Base-by-base conservation (phyloP, 139 green algal species). In the Tetraselmis striata region DNA sequence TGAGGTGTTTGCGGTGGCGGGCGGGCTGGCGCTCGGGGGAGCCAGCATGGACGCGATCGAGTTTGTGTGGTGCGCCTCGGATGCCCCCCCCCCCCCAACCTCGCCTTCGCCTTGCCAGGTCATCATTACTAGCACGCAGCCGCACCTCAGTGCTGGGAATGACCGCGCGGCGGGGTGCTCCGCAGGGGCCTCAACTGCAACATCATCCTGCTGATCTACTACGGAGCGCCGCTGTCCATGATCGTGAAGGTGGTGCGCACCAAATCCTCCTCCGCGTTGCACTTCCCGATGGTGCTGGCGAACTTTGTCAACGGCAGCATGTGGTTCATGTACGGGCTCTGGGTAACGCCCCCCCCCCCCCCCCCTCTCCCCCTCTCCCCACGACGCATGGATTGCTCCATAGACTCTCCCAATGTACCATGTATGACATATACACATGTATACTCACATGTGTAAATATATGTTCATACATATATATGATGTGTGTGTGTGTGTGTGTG, bases 251-350 rank as follows among this genome's bases (percentile, higher is more conserved):
- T 77, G 11, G 28, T 84, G 5, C 27, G 32, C 29, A 29, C 32
- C 59, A 45, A 77, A 31, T 81, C 28, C 1, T 84, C 81, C 25
- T 77, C 78, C n/a, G 77, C 79, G 30, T 83, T 86, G 30, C 79
- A 82, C 31, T 26, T 80, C 28, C 75, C 77, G n/a, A 32, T 86
- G 74, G 32, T 32, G 24, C 25, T 79, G 27, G 82, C 82, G 67
- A 79, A 78, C 31, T 58, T 83, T 5, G 26, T 83, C 78, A 81
- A 59, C 67, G 59, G 29, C 1, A 29, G 24, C 31, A 81, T 82
- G 78, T 80, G 76, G 83, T 77, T 30, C 31, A 80, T 82, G 1
- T 83, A 80, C 75, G 75, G 59, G 18, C 45, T 67, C 18, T 67
- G 45, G 45, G 45, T 67, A 18, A 67, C n/a, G 45, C 18, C 45